Percentiles rank a stretch among this genome's conserved stretches.
These are phyloP conservation scores for Fusarium lyarnte DNA, from an alignment of 2,329 filamentous ascomycete species.

Conservation along the genomic window DNA sequence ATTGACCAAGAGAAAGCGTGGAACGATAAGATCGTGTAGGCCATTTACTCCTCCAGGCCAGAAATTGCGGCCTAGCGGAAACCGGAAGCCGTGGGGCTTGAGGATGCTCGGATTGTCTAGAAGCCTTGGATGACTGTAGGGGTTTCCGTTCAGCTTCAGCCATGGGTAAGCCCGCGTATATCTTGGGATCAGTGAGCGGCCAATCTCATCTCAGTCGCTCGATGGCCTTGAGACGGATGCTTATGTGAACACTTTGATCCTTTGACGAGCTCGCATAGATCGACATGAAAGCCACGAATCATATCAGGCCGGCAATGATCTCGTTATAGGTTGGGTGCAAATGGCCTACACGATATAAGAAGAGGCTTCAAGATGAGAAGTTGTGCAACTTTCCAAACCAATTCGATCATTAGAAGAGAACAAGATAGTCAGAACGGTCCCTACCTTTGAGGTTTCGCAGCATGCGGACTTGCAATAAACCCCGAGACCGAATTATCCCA, in stretches of 20 bases:
- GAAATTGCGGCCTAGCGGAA: slow-evolving; percentile 22
- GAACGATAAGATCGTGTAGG: slow-evolving; percentile 29
- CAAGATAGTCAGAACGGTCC: not conserved
- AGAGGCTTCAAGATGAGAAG: slow-evolving; percentile 6
- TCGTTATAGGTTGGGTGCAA: not conserved
- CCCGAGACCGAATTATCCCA: slow-evolving; percentile 24
- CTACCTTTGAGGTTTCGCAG: slow-evolving; percentile 20
- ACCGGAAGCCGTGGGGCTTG: slow-evolving; percentile 33
- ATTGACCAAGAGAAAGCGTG: slow-evolving; percentile 14
- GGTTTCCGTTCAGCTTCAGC: slow-evolving; percentile 1
- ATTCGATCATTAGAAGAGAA: not conserved
- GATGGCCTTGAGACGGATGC: not conserved
- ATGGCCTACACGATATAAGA: slow-evolving; percentile 13
- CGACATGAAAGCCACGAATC: not conserved
- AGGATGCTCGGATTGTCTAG: slow-evolving; percentile 9
- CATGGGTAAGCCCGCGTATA: not conserved
- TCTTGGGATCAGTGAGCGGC: not conserved
- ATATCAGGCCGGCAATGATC: not conserved
- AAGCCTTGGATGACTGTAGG: slow-evolving; percentile 7
- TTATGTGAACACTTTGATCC: not conserved
- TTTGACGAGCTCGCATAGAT: not conserved
- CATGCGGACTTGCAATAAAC: slow-evolving; percentile 28
- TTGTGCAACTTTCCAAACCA: slow-evolving; percentile 12
- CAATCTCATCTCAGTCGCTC: not conserved
- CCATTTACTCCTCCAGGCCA: not conserved